A percentile compares a stretch with the other conserved stretches of the same genome.
phyloP scores from a whole-genome alignment of 2,329 filamentous ascomycete species.

The Fusarium sulawesiense region DNA sequence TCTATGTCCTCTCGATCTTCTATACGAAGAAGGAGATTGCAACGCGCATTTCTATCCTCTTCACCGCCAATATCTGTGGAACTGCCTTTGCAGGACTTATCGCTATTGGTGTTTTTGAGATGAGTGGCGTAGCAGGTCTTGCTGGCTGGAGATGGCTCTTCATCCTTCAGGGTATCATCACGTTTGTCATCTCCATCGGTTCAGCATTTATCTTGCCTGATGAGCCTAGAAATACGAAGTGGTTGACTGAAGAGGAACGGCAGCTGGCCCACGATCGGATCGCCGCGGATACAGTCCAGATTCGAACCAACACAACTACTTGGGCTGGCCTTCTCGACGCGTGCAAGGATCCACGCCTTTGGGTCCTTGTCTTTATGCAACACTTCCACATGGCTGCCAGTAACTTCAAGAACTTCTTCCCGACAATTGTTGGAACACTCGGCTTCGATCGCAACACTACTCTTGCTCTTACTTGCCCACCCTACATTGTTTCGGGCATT shows the following conservation, averaged over 20 bases:
- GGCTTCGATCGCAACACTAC: slow-evolving; percentile 60
- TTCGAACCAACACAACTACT: slow-evolving; percentile 52
- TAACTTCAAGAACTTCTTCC: slow-evolving; percentile 48
- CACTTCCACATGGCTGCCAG: slow-evolving; percentile 38
- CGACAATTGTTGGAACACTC: slow-evolving; percentile 57
- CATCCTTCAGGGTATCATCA: slow-evolving; percentile 45
- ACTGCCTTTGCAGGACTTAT: slow-evolving; percentile 58
- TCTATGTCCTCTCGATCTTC: slow-evolving; percentile 61
- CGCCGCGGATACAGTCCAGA: slow-evolving; percentile 43
- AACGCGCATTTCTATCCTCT: slow-evolving; percentile 57
- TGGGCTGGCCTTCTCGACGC: slow-evolving; percentile 59
- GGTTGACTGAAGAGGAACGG: slow-evolving; percentile 53
- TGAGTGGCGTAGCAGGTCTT: slow-evolving; percentile 42
- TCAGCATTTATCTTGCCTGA: slow-evolving; percentile 52
- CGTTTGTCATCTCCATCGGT: slow-evolving; percentile 44
- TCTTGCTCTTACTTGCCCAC: slow-evolving; percentile 62
- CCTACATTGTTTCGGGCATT: slow-evolving; percentile 57
- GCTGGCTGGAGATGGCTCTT: slow-evolving; percentile 51
- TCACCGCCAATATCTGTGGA: slow-evolving; percentile 53
- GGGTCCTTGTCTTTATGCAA: slow-evolving; percentile 40
- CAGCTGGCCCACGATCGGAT: slow-evolving; percentile 58
- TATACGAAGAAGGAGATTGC: slow-evolving; percentile 63
- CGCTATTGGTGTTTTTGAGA: slow-evolving; percentile 53
- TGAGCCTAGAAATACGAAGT: slow-evolving; percentile 53
- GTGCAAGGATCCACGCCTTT: slow-evolving; percentile 48